These are phyloP conservation scores for Sphagnum fallax DNA, from an alignment of 228 moss, liverwort and hornwort species.

Conservation along the genomic window DNA sequence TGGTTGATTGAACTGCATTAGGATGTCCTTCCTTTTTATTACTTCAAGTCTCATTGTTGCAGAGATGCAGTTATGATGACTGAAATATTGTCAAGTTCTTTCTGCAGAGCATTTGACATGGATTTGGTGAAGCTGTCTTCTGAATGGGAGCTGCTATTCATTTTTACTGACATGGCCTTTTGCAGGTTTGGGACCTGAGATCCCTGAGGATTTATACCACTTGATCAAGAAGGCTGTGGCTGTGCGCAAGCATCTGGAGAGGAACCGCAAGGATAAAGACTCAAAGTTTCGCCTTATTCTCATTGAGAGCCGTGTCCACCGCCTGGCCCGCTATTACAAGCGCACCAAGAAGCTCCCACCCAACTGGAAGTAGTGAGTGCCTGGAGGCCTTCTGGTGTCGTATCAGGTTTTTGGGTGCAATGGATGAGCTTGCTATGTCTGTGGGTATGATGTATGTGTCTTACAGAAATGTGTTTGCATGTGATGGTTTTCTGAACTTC, in stretches of 20 bases:
- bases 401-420: background rate
- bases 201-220: constrained; percentile 80
- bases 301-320: constrained; percentile 82
- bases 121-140: no score
- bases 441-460: no score
- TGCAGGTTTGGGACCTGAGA: constrained; percentile 72
- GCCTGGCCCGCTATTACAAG: constrained; percentile 85
- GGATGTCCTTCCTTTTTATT: no score
- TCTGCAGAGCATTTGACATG: background rate
- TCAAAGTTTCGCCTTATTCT: constrained; percentile 77
- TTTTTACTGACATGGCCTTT: background rate
- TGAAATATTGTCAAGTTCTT: background rate
- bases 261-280: constrained; percentile 88
- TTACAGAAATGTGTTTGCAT: no score
- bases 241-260: constrained; percentile 84
- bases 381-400: background rate
- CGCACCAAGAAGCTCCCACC: constrained; percentile 92
- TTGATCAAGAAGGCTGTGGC: constrained; percentile 89
- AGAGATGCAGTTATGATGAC: background rate
- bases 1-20: no score
- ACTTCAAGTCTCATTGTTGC: background rate
- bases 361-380: constrained; percentile 91
- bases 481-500: no score
- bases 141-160: no score
- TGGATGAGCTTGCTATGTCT: no score